These are phyloP conservation scores for Leptographium procerum DNA, from an alignment of 2,329 filamentous ascomycete species.

Conservation along the genomic window DNA sequence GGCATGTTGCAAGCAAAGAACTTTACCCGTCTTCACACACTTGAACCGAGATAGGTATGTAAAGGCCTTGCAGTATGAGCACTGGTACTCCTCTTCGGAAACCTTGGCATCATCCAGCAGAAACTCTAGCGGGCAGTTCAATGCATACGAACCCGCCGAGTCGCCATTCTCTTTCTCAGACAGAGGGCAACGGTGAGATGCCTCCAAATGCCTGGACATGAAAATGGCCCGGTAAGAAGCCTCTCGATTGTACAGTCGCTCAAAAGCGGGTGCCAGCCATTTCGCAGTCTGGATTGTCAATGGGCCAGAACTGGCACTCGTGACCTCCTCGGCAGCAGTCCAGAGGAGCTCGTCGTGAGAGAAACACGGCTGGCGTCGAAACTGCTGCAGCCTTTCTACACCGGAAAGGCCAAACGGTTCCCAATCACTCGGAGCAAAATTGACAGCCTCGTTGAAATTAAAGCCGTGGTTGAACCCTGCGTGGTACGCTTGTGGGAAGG, in stretches of 20 bases:
- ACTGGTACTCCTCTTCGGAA: slow-evolving; percentile 86
- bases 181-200: slow-evolving; percentile 43
- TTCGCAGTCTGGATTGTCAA: slow-evolving; percentile 79
- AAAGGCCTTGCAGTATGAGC: slow-evolving; percentile 83
- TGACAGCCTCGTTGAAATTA: slow-evolving; percentile 98
- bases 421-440: slow-evolving; percentile 93
- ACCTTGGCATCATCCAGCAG: slow-evolving; percentile 62
- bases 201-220: slow-evolving; percentile 39
- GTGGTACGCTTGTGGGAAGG: slow-evolving; percentile 93
- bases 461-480: slow-evolving; percentile 98
- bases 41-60: slow-evolving; percentile 84
- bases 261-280: slow-evolving; percentile 83
- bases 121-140: slow-evolving; percentile 45
- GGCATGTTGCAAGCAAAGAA: slow-evolving; percentile 72
- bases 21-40: slow-evolving; percentile 70
- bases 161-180: slow-evolving; percentile 29
- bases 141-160: not conserved
- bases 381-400: slow-evolving; percentile 75
- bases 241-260: slow-evolving; percentile 68
- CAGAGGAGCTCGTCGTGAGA: slow-evolving; percentile 91
- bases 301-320: slow-evolving; percentile 32
- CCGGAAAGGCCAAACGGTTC: slow-evolving; percentile 82
- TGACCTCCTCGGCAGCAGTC: slow-evolving; percentile 73
- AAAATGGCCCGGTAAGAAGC: slow-evolving; percentile 56
- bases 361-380: slow-evolving; percentile 88